These are phyloP conservation scores for Hypoxylon sp. DNA, from an alignment of 2,329 filamentous ascomycete species.

Conservation along the genomic window DNA sequence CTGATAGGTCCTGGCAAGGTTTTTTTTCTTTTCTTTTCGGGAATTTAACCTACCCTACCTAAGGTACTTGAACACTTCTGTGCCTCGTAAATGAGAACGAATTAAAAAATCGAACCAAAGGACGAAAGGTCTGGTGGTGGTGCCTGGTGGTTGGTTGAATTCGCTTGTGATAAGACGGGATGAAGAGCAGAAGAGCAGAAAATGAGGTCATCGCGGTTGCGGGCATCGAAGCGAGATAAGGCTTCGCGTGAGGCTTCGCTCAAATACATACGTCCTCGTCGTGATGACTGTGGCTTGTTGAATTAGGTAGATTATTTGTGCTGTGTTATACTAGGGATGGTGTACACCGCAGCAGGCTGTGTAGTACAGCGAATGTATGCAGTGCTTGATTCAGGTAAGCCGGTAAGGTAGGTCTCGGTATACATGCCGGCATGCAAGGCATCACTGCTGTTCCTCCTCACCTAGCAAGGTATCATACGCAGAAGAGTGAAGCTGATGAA, in stretches of 20 bases:
- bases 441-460: constrained; percentile 6
- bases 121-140: not conserved
- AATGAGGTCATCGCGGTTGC: constrained; percentile 40
- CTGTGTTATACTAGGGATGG: not conserved
- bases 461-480: not conserved
- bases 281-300: constrained; percentile 15
- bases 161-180: constrained; percentile 32
- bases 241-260: constrained; percentile 3
- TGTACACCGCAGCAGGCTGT: constrained; percentile 1
- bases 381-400: constrained; percentile 12
- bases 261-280: not conserved
- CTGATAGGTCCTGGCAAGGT: constrained; percentile 3
- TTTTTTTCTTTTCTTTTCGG: constrained; percentile 1
- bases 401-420: constrained; percentile 9
- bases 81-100: constrained; percentile 29
- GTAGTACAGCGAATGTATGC: constrained; percentile 1
- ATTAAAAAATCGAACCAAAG: constrained; percentile 25
- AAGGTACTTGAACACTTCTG: constrained; percentile 1
- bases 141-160: constrained; percentile 3
- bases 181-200: constrained; percentile 1
- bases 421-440: constrained; percentile 16
- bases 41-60: constrained; percentile 11
- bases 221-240: constrained; percentile 1
- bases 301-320: constrained; percentile 2
- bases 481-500: constrained; percentile 5